phyloP scores from a whole-genome alignment of 768 basidiomycete species.

The Neoboletus brunneissimus region DNA sequence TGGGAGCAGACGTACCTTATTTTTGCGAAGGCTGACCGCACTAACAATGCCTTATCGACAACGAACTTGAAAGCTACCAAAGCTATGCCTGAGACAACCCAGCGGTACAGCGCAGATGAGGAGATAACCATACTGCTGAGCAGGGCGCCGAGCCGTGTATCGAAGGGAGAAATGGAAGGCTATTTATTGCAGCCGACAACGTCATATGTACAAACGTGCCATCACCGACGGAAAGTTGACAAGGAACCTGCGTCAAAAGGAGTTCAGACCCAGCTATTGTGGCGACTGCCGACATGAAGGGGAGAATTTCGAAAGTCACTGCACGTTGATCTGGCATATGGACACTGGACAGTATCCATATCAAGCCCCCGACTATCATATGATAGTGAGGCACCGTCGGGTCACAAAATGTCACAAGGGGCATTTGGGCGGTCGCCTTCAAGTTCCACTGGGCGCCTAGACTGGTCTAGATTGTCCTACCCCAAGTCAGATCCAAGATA shows the following conservation, averaged over 20 bases:
- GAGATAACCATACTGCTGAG: slow-evolving; percentile 6
- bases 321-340: too few relatives aligned
- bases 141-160: too few relatives aligned
- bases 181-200: background rate
- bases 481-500: too few relatives aligned
- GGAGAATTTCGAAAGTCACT: background rate
- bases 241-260: background rate
- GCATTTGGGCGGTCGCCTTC: too few relatives aligned
- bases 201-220: too few relatives aligned
- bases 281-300: background rate
- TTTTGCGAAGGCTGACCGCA: slow-evolving; percentile 14
- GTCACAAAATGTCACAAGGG: too few relatives aligned
- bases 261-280: background rate
- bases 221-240: background rate
- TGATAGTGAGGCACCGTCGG: too few relatives aligned
- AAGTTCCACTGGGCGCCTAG: too few relatives aligned
- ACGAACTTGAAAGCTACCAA: slow-evolving; percentile 8
- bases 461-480: too few relatives aligned
- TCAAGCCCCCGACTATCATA: too few relatives aligned
- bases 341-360: too few relatives aligned
- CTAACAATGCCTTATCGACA: slow-evolving; percentile 1
- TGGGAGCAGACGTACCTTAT: slow-evolving; percentile 14
- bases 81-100: slow-evolving; percentile 1
- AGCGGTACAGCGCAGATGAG: slow-evolving; percentile 3
- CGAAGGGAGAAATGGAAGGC: background rate